These are phyloP conservation scores for Cenchrus purpureus DNA, from an alignment of 176 grass and related monocot genomes.

Conservation along the genomic window DNA sequence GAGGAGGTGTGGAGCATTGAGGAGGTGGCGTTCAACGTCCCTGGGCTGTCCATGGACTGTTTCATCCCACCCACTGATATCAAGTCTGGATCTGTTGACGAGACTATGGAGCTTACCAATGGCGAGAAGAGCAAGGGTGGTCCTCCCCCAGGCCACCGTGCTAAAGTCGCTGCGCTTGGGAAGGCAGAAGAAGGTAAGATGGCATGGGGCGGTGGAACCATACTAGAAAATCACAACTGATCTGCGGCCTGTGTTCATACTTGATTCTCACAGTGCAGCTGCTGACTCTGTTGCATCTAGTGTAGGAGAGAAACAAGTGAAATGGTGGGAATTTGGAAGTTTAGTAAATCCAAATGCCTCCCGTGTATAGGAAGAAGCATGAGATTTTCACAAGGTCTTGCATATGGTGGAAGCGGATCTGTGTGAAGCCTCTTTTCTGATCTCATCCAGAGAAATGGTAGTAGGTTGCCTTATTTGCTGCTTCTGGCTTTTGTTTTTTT, in stretches of 20 bases:
- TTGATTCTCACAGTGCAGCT: constrained; percentile 47
- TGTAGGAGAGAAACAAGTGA: constrained; percentile 49
- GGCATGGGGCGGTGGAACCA: constrained; percentile 50
- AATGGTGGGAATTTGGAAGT: constrained; percentile 37
- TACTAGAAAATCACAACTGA: constrained; percentile 33
- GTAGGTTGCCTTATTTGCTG: constrained; percentile 44
- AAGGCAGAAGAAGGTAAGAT: constrained; percentile 36
- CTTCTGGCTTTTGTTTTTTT: constrained; percentile 43
- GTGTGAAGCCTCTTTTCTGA: constrained; percentile 43
- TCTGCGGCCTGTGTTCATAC: constrained; percentile 44
- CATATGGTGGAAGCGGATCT: constrained; percentile 38
- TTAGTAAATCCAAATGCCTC: constrained; percentile 50
- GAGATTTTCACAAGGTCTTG: constrained; percentile 45
- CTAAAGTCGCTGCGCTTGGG: constrained; percentile 59
- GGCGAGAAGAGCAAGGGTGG: constrained; percentile 45
- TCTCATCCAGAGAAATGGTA: constrained; percentile 30
- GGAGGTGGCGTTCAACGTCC: constrained; percentile 81
- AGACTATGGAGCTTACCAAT: constrained; percentile 53
- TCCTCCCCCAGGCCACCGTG: constrained; percentile 25
- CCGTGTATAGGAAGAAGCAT: constrained; percentile 56
- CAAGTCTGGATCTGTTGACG: constrained; percentile 63
- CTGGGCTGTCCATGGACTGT: constrained; percentile 70
- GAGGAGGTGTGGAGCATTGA: constrained; percentile 86
- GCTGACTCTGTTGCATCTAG: constrained; percentile 49
- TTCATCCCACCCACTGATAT: constrained; percentile 82